Conservation (phyloP, 2,329 filamentous ascomycete genomes). For the Aspergillus fumigatus region DNA sequence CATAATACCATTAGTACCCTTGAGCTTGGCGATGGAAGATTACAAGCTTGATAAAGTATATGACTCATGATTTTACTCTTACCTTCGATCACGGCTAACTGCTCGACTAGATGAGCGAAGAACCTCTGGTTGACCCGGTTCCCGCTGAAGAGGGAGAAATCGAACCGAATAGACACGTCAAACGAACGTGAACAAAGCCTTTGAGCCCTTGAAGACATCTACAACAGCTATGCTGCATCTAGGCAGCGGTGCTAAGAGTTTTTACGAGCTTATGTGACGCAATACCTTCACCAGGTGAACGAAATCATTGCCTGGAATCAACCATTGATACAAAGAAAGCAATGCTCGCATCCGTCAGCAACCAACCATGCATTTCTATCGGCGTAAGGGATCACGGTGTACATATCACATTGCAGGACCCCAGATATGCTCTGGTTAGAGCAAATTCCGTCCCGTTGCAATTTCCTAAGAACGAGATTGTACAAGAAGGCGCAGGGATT, state of each 20-base stretch:
- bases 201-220: not conserved
- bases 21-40: constrained; percentile 55
- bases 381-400: not conserved
- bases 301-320: not conserved
- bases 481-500: not conserved
- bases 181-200: constrained; percentile 22
- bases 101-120: constrained; percentile 25
- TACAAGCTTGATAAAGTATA: constrained; percentile 54
- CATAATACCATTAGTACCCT: constrained; percentile 52
- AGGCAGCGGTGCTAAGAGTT: not conserved
- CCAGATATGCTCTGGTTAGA: not conserved
- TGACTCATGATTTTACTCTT: constrained; percentile 13
- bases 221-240: not conserved
- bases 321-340: not conserved
- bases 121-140: constrained; percentile 11
- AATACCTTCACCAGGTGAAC: not conserved
- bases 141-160: constrained; percentile 12
- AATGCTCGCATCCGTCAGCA: not conserved
- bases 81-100: constrained; percentile 2
- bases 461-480: not conserved
- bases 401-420: not conserved
- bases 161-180: constrained; percentile 18
- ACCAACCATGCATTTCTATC: not conserved
- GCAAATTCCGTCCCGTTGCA: not conserved
- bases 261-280: not conserved